A percentile compares a stretch with the other conserved stretches of the same genome.
Evolutionary conservation across 306 rosid species (phyloP).

Genomic region (Castanea sativa): DNA sequence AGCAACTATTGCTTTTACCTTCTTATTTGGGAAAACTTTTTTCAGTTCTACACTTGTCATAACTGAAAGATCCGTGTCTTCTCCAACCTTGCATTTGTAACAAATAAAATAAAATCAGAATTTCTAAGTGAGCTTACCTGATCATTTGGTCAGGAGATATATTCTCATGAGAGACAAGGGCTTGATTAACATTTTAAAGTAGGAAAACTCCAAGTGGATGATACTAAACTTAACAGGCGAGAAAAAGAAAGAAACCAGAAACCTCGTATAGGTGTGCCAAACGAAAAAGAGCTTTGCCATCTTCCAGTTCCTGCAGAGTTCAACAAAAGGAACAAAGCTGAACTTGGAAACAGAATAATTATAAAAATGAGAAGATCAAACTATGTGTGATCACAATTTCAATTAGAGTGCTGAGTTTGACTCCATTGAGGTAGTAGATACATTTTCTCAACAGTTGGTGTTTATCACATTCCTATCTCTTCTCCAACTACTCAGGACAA

Average conservation of each 20-base stretch:
- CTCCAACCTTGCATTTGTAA: constrained; percentile 49
- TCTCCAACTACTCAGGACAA: not conserved
- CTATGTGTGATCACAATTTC: not conserved
- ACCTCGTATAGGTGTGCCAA: constrained; percentile 79
- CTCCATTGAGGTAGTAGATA: not conserved
- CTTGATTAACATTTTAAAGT: too few relatives aligned
- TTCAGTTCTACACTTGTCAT: constrained; percentile 58
- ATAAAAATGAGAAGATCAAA: not conserved
- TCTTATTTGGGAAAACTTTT: constrained; percentile 53
- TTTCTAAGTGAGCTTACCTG: not conserved
- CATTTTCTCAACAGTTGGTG: not conserved
- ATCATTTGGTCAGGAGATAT: too few relatives aligned
- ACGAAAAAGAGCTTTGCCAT: constrained; percentile 65
- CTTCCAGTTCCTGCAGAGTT: constrained; percentile 57
- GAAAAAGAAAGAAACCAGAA: constrained; percentile 11
- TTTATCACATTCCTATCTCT: not conserved
- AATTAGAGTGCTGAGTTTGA: not conserved
- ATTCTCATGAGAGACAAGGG: too few relatives aligned
- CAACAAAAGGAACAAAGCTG: constrained; percentile 10
- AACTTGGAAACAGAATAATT: not conserved
- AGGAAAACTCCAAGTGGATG: too few relatives aligned
- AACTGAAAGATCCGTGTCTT: constrained; percentile 56
- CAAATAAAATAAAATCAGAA: not conserved
- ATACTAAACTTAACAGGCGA: not conserved
- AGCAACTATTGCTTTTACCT: constrained; percentile 38